phyloP scores from a whole-genome alignment of 202 grass and related monocot species.

The Elaeis oleifera region DNA sequence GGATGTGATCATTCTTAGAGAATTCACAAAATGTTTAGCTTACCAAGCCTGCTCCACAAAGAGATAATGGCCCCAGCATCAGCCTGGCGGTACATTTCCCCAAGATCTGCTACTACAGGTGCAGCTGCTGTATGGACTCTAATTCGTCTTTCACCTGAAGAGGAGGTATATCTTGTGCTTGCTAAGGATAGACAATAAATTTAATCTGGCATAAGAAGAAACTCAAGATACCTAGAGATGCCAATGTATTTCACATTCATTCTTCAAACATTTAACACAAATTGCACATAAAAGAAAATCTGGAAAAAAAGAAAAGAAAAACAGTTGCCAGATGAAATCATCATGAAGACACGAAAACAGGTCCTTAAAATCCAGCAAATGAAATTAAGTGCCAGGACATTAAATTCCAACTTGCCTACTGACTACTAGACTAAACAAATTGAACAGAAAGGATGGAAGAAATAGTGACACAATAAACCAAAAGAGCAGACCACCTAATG shows the following conservation, averaged over 20 bases:
- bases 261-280: too few relatives aligned
- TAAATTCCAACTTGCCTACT: too few relatives aligned
- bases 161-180: slow-evolving; percentile 76
- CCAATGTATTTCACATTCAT: too few relatives aligned
- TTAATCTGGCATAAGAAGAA: slow-evolving; percentile 6
- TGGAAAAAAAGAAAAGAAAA: too few relatives aligned
- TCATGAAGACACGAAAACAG: too few relatives aligned
- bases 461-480: too few relatives aligned
- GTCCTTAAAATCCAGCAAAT: too few relatives aligned
- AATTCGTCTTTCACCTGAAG: slow-evolving; percentile 86
- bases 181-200: slow-evolving; percentile 42
- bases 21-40: slow-evolving; percentile 20
- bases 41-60: slow-evolving; percentile 66
- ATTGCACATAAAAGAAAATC: too few relatives aligned
- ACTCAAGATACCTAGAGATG: background rate
- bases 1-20: background rate
- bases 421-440: too few relatives aligned
- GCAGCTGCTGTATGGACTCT: slow-evolving; percentile 93
- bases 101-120: slow-evolving; percentile 90
- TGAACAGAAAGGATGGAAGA: too few relatives aligned
- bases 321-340: too few relatives aligned
- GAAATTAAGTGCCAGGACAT: too few relatives aligned
- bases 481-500: background rate
- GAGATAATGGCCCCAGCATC: slow-evolving; percentile 82
- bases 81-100: slow-evolving; percentile 97